Percentiles rank a stretch among this genome's conserved stretches.
phyloP scores from a whole-genome alignment of 2,329 filamentous ascomycete species.

The Cladosporium sp. region DNA sequence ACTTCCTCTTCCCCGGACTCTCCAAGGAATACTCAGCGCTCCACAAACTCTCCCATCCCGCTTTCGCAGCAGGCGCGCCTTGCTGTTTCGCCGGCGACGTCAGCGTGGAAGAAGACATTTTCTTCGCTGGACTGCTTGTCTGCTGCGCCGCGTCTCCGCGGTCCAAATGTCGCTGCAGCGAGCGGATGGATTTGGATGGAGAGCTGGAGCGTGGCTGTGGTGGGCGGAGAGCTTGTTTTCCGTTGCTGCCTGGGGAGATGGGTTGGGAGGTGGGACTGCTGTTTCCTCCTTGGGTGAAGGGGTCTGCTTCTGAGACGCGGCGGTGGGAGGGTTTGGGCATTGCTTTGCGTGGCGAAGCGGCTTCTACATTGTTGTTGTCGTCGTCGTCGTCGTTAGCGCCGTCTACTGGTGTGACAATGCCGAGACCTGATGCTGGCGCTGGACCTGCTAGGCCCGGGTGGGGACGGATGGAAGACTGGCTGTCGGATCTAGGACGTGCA shows the following conservation, averaged over 20 bases:
- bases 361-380: neutral
- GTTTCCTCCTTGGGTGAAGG: neutral
- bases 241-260: neutral
- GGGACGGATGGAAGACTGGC: conserved; percentile 19
- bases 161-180: conserved; percentile 28
- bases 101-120: neutral
- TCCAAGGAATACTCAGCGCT: conserved; percentile 29
- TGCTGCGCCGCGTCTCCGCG: conserved; percentile 14
- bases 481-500: conserved; percentile 19
- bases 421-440: neutral
- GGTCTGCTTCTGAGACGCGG: neutral
- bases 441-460: neutral
- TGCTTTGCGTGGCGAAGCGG: neutral
- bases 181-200: conserved; percentile 29
- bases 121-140: neutral
- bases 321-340: neutral
- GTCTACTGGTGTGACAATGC: neutral
- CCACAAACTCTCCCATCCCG: conserved; percentile 30
- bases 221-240: neutral
- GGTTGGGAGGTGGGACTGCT: neutral
- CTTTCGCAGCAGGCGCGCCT: neutral
- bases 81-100: neutral
- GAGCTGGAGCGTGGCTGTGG: conserved; percentile 22
- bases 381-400: neutral
- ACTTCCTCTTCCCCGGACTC: conserved; percentile 25